Base-by-base conservation (phyloP, 495 filamentous ascomycete genomes). In the Margaritispora aquatica region DNA sequence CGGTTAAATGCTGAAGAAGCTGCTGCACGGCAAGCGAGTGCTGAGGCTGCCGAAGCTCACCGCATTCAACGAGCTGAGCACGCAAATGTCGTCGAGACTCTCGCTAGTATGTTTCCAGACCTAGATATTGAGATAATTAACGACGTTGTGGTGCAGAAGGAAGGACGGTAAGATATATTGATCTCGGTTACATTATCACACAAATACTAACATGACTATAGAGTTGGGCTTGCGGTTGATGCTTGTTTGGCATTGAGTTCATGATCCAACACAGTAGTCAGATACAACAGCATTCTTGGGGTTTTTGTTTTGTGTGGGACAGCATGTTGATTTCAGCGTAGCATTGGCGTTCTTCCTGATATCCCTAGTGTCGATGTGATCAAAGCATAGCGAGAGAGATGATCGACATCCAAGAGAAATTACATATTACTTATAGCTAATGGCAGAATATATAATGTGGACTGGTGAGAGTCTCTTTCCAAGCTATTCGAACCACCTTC, bases 81-180 rank as follows among this genome's bases (percentile, higher is more conserved):
- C 69, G 78, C 83, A 44, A 89, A 89, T 67, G 85, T 99, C 4
- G 94, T 97, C 1, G 93, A 97, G 74, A 96, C 90, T 17, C 74
- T 97, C 44, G 85, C 88, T 20, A 86, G 89, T 51, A 96, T 97
- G 92, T 97, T 97, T 67, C 92, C 92, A 8, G 87, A 90, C 68
- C 75, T 97, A 24, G 92, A 97, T 69, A 80, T 83, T 67, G 92
- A 97, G 24, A 80, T 97, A 29, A 96, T 97, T 68, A 90, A 90
- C 62, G 92, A 97, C 75, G 92, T 97, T 55, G 91, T 96, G 21
- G 83, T 90, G 70, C 81, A 89, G 74, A 95, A 97, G 72, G 85
- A 96, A 70, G 92, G 92, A 64, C 84, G 90, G 90, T 92, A 70
- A 76, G 89, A 79, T 29, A 24, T 53, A 22, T 36, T 26, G 24